A percentile compares a stretch with the other conserved stretches of the same genome.
Conservation (phyloP, 257 asterid genomes). For the Haberlea rhodopensis region DNA sequence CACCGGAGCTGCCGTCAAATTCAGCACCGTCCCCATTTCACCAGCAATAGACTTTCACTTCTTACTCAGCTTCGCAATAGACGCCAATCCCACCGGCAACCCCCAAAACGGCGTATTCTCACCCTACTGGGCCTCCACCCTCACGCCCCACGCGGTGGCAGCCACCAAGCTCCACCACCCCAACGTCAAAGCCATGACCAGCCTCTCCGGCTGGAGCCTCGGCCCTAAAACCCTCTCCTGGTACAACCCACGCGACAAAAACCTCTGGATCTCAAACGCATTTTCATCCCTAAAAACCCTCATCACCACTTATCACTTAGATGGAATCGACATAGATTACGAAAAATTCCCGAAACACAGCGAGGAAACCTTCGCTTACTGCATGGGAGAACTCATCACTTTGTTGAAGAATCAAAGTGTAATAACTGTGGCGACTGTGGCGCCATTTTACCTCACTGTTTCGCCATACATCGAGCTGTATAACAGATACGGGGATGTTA, state of each 20-base stretch:
- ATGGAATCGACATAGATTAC: constrained; percentile 71
- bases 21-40: constrained; percentile 47
- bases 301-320: constrained; percentile 44
- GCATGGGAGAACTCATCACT: constrained; percentile 63
- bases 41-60: constrained; percentile 57
- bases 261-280: constrained; percentile 63
- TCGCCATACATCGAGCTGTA: constrained; percentile 45
- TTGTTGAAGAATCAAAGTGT: constrained; percentile 53
- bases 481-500: constrained; percentile 33
- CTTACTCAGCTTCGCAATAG: constrained; percentile 69
- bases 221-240: constrained; percentile 43
- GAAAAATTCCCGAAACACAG: constrained; percentile 43
- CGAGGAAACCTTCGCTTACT: constrained; percentile 46
- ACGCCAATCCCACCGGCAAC: constrained; percentile 51
- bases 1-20: constrained; percentile 43
- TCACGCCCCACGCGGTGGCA: constrained; percentile 47
- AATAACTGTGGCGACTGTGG: constrained; percentile 55
- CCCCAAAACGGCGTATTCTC: constrained; percentile 61
- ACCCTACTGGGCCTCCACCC: constrained; percentile 57
- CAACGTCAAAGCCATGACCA: constrained; percentile 61
- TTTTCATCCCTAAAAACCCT: constrained; percentile 49
- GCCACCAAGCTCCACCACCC: constrained; percentile 50
- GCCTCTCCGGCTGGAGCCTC: constrained; percentile 80
- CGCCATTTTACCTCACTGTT: constrained; percentile 54
- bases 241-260: constrained; percentile 43